Evolutionary conservation across 2,329 filamentous ascomycete genomes (phyloP).

Genomic region (Fusarium sp.): DNA sequence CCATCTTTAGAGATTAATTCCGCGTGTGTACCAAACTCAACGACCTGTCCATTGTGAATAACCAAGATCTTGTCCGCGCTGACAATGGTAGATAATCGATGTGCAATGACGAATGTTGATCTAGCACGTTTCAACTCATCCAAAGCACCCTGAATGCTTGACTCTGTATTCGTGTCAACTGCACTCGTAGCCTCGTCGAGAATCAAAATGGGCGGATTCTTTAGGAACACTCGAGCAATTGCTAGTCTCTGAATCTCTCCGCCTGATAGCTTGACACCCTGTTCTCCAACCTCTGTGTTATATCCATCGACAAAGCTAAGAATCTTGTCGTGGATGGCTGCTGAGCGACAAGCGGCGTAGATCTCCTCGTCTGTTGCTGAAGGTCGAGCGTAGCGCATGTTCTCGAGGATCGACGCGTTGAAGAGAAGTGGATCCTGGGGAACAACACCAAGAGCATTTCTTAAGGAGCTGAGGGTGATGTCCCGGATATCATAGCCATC

Average conservation of each 20-base stretch:
- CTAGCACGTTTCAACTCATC: conserved; percentile 55
- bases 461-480: conserved; percentile 65
- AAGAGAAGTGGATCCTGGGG: conserved; percentile 73
- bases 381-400: conserved; percentile 69
- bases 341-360: conserved; percentile 67
- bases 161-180: conserved; percentile 56
- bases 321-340: conserved; percentile 72
- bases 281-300: conserved; percentile 61
- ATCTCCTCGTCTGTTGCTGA: conserved; percentile 70
- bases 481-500: conserved; percentile 69
- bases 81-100: conserved; percentile 53
- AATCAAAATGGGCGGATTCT: conserved; percentile 68
- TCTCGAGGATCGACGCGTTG: conserved; percentile 71
- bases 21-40: conserved; percentile 61
- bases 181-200: conserved; percentile 74
- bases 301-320: conserved; percentile 63
- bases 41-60: conserved; percentile 59
- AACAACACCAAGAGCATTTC: conserved; percentile 68
- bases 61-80: conserved; percentile 63
- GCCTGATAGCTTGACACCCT: conserved; percentile 65
- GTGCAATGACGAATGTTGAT: conserved; percentile 63
- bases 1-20: conserved; percentile 58
- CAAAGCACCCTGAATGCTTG: conserved; percentile 57
- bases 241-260: conserved; percentile 66
- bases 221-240: conserved; percentile 63